These are phyloP conservation scores for Rhizoclosmatium sp. DNA, from an alignment of 192 early-diverging fungal genomes.

Conservation along the genomic window DNA sequence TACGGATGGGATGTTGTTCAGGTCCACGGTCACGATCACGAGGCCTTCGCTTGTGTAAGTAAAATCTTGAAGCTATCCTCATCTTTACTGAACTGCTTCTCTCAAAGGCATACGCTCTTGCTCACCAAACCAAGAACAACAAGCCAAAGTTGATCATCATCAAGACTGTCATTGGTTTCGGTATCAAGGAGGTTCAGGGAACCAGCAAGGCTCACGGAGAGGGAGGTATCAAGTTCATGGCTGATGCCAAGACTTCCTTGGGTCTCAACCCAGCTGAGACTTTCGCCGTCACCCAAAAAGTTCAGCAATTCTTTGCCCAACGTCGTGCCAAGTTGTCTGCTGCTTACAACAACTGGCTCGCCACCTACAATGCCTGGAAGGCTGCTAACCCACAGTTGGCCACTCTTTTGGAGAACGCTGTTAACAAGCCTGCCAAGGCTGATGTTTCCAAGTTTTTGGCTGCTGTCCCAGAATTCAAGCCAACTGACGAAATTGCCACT, in stretches of 20 bases:
- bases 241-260: constrained; percentile 79
- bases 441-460: constrained; percentile 29
- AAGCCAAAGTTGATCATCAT: constrained; percentile 42
- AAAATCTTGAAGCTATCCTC: not conserved
- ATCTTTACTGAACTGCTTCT: not conserved
- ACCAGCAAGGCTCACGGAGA: constrained; percentile 92
- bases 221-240: constrained; percentile 45
- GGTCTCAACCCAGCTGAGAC: constrained; percentile 81
- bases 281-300: constrained; percentile 75
- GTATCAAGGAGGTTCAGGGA: constrained; percentile 82
- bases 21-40: constrained; percentile 36
- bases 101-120: constrained; percentile 77
- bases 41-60: constrained; percentile 31
- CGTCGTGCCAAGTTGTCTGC: constrained; percentile 68
- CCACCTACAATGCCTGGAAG: constrained; percentile 74
- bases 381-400: constrained; percentile 70
- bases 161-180: constrained; percentile 92
- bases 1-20: constrained; percentile 80
- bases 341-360: constrained; percentile 78
- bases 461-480: constrained; percentile 31
- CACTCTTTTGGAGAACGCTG: constrained; percentile 22
- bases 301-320: constrained; percentile 57
- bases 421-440: constrained; percentile 37
- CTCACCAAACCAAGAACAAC: constrained; percentile 89
- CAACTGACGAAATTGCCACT: constrained; percentile 41